Evolutionary conservation across 768 basidiomycete genomes (phyloP), one percentile per base, ranked within the genome.

Genomic region (Leccinellum rugosiceps): DNA sequence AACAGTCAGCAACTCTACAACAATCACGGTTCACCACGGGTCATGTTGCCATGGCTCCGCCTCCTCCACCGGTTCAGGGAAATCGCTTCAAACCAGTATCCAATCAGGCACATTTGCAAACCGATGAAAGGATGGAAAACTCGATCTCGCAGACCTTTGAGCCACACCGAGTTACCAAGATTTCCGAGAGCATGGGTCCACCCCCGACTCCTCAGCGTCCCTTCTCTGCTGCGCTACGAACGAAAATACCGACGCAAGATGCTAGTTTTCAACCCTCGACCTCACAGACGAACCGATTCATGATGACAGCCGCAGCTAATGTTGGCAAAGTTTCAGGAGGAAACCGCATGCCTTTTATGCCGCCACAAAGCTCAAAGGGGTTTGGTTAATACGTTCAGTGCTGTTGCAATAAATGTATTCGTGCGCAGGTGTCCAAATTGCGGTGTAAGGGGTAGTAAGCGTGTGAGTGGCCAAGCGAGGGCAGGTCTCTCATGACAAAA

Each of bases 261-360:
- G 49, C 62, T 45, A 58, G 48, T 6, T 53, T 43, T 38, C 55
- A 45, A 38, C 46, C 51, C 14, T 63, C 55, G 51, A 56, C 59
- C 49, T 31, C 63, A 55, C 62, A 57, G n/a, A 65, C 75, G 0
- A 69, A 70, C 58, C 74, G 73, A 46, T 74, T 72, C 30, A 59
- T 65, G 30, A 62, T 52, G 59, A 19, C 47, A 45, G 4, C 50
- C 9, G 31, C 34, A 50, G 34, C 55, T 28, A 61, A 50, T 21
- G 28, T 52, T 21, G 50, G 52, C 21, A 63, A 54, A 41, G 60
- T 68, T 32, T 69, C 73, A 21, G 68, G 73, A 43, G 74, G 72
- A 52, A 85, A 87, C 57, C 77, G 85, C 63, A 74, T 76, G 58
- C 81, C 84, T 43, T 87, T 87, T 66, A 65, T 80, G 35, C 77